Conservation (phyloP, 805 yeast species). For the Teunomyces tritomae region DNA sequence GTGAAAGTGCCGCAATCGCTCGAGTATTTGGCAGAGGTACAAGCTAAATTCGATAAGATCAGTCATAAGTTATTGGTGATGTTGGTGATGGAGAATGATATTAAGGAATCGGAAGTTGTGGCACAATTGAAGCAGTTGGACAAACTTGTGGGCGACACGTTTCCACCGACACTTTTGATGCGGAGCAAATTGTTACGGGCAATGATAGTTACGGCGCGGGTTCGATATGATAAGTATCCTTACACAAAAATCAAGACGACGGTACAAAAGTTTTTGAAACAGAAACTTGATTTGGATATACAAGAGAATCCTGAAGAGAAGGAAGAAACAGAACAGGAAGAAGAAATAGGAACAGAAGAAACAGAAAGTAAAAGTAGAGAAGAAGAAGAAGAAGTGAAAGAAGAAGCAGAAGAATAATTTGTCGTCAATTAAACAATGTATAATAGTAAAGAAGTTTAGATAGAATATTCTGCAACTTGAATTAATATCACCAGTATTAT, state of each 20-base stretch:
- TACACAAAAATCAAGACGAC: conserved; percentile 15
- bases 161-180: conserved; percentile 30
- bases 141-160: conserved; percentile 11
- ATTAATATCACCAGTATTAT: no score
- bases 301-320: conserved; percentile 8
- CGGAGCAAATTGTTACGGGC: conserved; percentile 31
- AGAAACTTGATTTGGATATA: conserved; percentile 17
- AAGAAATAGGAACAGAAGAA: not conserved
- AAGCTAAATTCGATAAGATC: conserved; percentile 15
- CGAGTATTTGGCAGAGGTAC: conserved; percentile 13
- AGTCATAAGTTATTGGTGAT: conserved; percentile 15
- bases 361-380: not conserved
- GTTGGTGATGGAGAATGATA: conserved; percentile 14
- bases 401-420: conserved; percentile 2
- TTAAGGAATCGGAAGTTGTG: conserved; percentile 15
- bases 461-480: no score
- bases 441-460: no score
- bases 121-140: conserved; percentile 16
- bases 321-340: conserved; percentile 6
- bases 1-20: conserved; percentile 25
- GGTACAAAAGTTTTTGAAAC: conserved; percentile 19
- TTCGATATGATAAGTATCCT: conserved; percentile 21
- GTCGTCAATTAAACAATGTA: not conserved
- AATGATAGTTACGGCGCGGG: conserved; percentile 30
- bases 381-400: conserved; percentile 6